Evolutionary conservation across 1,284 basidiomycete species (phyloP), one percentile per base, ranked within the genome.

Genomic region (Cystobasidiaceae sp.): DNA sequence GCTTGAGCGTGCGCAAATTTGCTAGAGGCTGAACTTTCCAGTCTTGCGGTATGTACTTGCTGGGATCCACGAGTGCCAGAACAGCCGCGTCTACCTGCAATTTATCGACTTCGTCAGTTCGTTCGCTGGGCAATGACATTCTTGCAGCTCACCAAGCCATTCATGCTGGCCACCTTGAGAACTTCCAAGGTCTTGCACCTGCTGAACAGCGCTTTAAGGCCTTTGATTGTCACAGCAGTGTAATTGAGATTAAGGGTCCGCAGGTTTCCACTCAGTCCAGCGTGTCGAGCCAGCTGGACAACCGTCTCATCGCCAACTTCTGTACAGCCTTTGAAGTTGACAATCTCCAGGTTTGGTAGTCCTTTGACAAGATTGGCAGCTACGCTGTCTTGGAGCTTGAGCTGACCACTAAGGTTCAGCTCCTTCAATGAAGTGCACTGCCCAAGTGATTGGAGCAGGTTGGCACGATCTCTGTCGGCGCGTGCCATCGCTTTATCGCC

Each of bases 121-220:
- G n/a, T n/a, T n/a, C n/a, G n/a, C n/a, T n/a, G n/a, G n/a, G n/a
- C n/a, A n/a, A 19, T n/a, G 30, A n/a, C n/a, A 28, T 49, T 27
- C 30, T 17, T n/a, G 6, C 37, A 15, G 13, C 69, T 39, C 15
- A 71, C 71, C 9, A 73, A 43, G 6, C 55, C 56, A 0, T 67
- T 56, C 17, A 73, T 66, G 15, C 63, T 68, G 11, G 70, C 69
- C 8, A 72, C 50, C 52, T 73, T 73, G 23, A 73, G 65, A 3
- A 71, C 69, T 58, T 73, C 67, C 23, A 74, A 50, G 1, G 32
- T 39, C 11, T 59, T 48, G 50, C 72, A 73, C 19, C 66, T 43
- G 32, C 64, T 54, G 1, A 74, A 39, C 21, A 74, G 27, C 13
- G 56, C 54, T 5, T 52, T 66, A 8, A 74, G 45, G 5, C 73